Evolutionary conservation across 345 rosid genomes (phyloP).

Genomic region (Aquilaria yunnanensis): DNA sequence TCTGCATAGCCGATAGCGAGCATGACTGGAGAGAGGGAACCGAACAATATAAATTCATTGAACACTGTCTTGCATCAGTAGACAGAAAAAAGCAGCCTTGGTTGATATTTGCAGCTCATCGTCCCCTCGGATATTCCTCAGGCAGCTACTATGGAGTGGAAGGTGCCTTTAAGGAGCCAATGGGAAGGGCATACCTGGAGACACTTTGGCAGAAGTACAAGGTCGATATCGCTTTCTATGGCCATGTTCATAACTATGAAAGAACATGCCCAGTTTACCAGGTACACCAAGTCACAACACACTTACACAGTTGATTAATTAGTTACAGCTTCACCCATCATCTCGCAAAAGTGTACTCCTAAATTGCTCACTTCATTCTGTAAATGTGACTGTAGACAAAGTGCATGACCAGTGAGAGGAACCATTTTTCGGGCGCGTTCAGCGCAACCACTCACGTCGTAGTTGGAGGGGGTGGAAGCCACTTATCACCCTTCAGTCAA

Average conservation of each 20-base stretch:
- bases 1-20: slow-evolving; percentile 69
- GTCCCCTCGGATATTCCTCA: slow-evolving; percentile 69
- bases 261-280: slow-evolving; percentile 65
- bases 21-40: slow-evolving; percentile 79
- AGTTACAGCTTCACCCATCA: not conserved
- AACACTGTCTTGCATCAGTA: slow-evolving; percentile 55
- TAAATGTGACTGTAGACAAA: slow-evolving; percentile 41
- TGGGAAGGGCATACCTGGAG: slow-evolving; percentile 62
- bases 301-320: not conserved
- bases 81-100: slow-evolving; percentile 69
- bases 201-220: slow-evolving; percentile 75
- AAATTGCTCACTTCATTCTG: not conserved
- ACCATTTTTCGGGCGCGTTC: slow-evolving; percentile 56
- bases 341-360: no score
- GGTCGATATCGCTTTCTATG: slow-evolving; percentile 71
- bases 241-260: slow-evolving; percentile 74
- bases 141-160: slow-evolving; percentile 37
- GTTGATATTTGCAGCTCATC: slow-evolving; percentile 62
- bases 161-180: slow-evolving; percentile 54
- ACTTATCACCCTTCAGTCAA: slow-evolving; percentile 48
- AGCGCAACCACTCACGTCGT: slow-evolving; percentile 84
- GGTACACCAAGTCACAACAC: slow-evolving; percentile 22
- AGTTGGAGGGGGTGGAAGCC: slow-evolving; percentile 84
- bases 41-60: slow-evolving; percentile 55
- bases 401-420: slow-evolving; percentile 48